Conservation (phyloP, 805 yeast genomes). For the Saccharomyces jurei region DNA sequence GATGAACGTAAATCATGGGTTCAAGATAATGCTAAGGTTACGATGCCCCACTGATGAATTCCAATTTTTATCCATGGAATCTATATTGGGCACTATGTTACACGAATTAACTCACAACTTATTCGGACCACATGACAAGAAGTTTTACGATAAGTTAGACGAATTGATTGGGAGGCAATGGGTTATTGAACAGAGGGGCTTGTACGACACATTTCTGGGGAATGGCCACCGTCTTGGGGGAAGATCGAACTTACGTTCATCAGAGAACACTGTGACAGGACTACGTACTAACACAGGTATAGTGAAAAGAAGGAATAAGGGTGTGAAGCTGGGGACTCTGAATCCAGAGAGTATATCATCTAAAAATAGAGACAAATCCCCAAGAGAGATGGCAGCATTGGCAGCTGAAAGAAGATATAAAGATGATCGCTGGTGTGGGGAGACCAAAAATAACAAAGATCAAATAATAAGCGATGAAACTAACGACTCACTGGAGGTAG, state of each 20-base stretch:
- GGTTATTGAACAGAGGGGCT: slow-evolving; percentile 24
- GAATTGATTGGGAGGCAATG: slow-evolving; percentile 46
- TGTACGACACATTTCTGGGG: slow-evolving; percentile 27
- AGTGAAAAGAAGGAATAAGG: slow-evolving; percentile 2
- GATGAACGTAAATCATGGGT: slow-evolving; percentile 72
- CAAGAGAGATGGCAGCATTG: slow-evolving; percentile 28
- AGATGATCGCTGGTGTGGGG: slow-evolving; percentile 21
- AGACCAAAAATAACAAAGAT: slow-evolving; percentile 1
- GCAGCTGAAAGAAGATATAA: slow-evolving; percentile 27
- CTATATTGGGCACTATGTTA: slow-evolving; percentile 71
- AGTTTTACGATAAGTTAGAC: slow-evolving; percentile 60
- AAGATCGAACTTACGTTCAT: not conserved
- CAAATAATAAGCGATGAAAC: not conserved
- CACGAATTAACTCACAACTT: slow-evolving; percentile 83
- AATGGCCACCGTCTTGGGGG: slow-evolving; percentile 25
- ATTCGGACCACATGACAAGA: slow-evolving; percentile 70
- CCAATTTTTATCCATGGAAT: slow-evolving; percentile 53
- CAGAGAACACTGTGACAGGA: not conserved
- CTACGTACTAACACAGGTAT: not conserved
- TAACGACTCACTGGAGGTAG: not conserved
- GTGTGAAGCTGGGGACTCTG: slow-evolving; percentile 7
- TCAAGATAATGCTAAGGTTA: slow-evolving; percentile 61
- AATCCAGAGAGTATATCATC: not conserved
- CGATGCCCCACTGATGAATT: slow-evolving; percentile 47
- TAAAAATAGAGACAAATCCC: slow-evolving; percentile 4